These are phyloP conservation scores for Begonia fuchsioides DNA, from an alignment of 306 rosid genomes.

Conservation along the genomic window DNA sequence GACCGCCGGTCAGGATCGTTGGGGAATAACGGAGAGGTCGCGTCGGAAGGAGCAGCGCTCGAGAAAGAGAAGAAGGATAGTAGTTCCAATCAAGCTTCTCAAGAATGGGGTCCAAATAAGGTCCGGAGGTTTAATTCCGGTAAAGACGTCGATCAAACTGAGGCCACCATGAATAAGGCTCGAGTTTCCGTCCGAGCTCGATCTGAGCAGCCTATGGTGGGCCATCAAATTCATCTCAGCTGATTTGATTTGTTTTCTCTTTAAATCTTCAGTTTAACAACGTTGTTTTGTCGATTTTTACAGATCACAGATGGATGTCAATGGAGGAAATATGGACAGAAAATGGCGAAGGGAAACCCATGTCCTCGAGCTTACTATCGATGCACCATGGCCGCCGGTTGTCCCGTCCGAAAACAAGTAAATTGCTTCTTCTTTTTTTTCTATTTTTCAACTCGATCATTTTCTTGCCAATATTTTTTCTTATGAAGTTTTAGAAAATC, in stretches of 20 bases:
- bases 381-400: constrained; percentile 64
- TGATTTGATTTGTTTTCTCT: neutral
- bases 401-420: constrained; percentile 91
- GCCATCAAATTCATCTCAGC: neutral
- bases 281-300: neutral
- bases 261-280: no score
- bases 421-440: constrained; percentile 1
- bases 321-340: constrained; percentile 95
- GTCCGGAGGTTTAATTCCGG: constrained; percentile 29
- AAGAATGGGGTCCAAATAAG: constrained; percentile 29
- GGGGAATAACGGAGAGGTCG: constrained; percentile 10
- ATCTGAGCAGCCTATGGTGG: constrained; percentile 65
- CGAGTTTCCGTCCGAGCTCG: constrained; percentile 74
- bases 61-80: constrained; percentile 4
- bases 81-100: constrained; percentile 26
- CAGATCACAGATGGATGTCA: constrained; percentile 88
- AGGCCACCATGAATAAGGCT: constrained; percentile 68
- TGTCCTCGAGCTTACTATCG: constrained; percentile 87
- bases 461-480: no score
- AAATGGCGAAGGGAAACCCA: constrained; percentile 81
- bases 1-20: constrained; percentile 30
- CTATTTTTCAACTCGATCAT: neutral
- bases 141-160: constrained; percentile 41
- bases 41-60: constrained; percentile 10
- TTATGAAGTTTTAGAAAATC: no score